These are phyloP conservation scores for Viola pubescens DNA, from an alignment of 441 rosid genomes.

Conservation along the genomic window DNA sequence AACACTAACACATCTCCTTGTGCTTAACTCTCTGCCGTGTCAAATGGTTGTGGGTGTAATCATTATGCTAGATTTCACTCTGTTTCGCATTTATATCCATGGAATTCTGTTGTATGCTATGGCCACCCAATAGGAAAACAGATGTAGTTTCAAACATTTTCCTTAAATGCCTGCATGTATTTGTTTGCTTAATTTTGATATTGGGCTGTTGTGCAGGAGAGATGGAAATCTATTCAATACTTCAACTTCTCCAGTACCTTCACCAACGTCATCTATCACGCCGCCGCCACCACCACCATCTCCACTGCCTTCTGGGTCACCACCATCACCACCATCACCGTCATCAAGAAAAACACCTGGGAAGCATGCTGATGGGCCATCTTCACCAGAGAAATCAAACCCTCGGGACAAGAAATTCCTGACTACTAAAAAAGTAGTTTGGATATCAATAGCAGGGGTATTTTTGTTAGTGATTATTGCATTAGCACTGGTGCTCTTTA, in stretches of 20 bases:
- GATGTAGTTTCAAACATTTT: slow-evolving; percentile 4
- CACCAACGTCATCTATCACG: slow-evolving; percentile 44
- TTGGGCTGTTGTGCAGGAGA: slow-evolving; percentile 39
- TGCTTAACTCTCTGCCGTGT: not conserved
- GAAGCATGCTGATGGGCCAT: slow-evolving; percentile 50
- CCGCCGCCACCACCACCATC: slow-evolving; percentile 40
- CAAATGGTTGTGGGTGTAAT: not conserved
- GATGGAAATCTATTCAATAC: slow-evolving; percentile 76
- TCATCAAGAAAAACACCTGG: slow-evolving; percentile 46
- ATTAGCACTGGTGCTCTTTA: slow-evolving; percentile 39
- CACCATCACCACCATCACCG: slow-evolving; percentile 35
- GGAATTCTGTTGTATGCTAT: not conserved
- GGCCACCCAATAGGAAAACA: not conserved
- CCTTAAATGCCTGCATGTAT: not conserved
- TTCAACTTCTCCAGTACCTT: slow-evolving; percentile 39
- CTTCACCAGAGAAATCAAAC: slow-evolving; percentile 40
- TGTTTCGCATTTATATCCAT: slow-evolving; percentile 5
- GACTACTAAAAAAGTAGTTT: slow-evolving; percentile 45
- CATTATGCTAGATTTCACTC: not conserved
- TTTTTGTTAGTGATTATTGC: slow-evolving; percentile 45
- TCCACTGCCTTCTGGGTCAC: slow-evolving; percentile 31
- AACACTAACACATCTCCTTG: not conserved
- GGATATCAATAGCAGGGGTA: slow-evolving; percentile 65
- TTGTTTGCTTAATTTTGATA: slow-evolving; percentile 15
- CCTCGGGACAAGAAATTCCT: slow-evolving; percentile 36